Conservation (phyloP, 495 filamentous ascomycete genomes). For the Lophiostoma macrostomum region DNA sequence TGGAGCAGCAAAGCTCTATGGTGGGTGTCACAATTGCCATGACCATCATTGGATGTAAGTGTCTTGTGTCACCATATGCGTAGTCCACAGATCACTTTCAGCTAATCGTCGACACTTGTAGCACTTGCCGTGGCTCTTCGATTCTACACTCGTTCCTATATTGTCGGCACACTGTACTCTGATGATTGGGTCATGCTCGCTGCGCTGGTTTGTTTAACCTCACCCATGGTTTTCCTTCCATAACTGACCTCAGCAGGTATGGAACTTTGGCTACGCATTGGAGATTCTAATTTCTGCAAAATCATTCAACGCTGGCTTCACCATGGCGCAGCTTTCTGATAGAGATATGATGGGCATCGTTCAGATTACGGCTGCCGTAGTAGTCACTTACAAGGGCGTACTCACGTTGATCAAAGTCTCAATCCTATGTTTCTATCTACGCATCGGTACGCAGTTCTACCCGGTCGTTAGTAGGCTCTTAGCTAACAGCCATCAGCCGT, state of each 20-base stretch:
- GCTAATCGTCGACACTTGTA: no score
- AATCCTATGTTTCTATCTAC: constrained; percentile 49
- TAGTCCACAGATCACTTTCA: background rate
- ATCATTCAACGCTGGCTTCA: constrained; percentile 14
- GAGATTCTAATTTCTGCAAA: constrained; percentile 6
- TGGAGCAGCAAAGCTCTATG: no score
- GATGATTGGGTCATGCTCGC: constrained; percentile 27
- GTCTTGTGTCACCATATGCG: background rate
- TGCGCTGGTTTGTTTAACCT: constrained; percentile 1
- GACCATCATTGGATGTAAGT: constrained; percentile 13
- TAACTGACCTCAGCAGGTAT: background rate
- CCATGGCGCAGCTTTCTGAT: background rate
- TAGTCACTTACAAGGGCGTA: constrained; percentile 12
- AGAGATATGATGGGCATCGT: background rate
- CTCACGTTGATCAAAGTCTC: constrained; percentile 41
- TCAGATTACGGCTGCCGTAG: constrained; percentile 8
- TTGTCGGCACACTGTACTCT: constrained; percentile 3
- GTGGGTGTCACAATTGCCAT: constrained; percentile 8
- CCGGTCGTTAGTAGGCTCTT: background rate
- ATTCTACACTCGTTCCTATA: constrained; percentile 15
- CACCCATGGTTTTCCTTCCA: background rate
- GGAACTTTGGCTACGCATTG: constrained; percentile 10
- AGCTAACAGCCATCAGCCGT: background rate
- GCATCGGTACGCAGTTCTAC: constrained; percentile 42
- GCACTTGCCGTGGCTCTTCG: constrained; percentile 7